These are phyloP conservation scores for Vitis hybrid DNA, from an alignment of 177 flowering plant species.

Conservation along the genomic window DNA sequence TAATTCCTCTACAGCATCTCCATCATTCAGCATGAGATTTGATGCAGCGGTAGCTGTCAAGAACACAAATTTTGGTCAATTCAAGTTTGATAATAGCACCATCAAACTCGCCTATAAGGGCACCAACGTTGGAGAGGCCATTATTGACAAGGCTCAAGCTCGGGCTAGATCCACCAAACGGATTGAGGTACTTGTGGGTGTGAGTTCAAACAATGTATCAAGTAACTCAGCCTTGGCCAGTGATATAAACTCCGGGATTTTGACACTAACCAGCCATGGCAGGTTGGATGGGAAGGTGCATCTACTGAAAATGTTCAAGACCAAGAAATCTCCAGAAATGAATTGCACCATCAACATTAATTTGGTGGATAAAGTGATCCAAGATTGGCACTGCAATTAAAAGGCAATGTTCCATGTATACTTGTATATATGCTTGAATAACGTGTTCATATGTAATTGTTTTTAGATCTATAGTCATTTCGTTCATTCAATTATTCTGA, in stretches of 20 bases:
- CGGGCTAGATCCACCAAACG: conserved; percentile 11
- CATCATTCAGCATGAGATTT: neutral
- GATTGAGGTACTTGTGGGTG: conserved; percentile 3
- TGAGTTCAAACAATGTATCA: neutral
- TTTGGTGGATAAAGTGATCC: neutral
- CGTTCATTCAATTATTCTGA: too few species aligned
- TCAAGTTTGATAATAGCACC: neutral
- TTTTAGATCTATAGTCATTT: too few species aligned
- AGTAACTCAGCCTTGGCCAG: neutral
- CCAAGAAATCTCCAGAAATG: conserved; percentile 12
- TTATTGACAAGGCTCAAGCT: neutral
- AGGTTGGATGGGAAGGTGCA: conserved; percentile 18
- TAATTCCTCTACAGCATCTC: neutral
- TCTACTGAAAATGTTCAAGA: conserved; percentile 10
- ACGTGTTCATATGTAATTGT: too few species aligned
- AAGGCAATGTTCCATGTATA: too few species aligned
- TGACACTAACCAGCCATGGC: conserved; percentile 6
- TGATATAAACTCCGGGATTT: conserved; percentile 13
- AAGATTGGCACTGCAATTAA: too few species aligned
- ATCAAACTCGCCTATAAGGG: conserved; percentile 11
- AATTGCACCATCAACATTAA: conserved; percentile 14
- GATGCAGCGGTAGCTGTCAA: neutral
- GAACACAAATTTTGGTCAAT: conserved; percentile 10
- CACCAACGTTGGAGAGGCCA: conserved; percentile 3
- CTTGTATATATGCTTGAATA: too few species aligned